A percentile compares a stretch with the other conserved stretches of the same genome.
Evolutionary conservation across 176 grass and related monocot genomes (phyloP).

Genomic region (Poa pratensis): DNA sequence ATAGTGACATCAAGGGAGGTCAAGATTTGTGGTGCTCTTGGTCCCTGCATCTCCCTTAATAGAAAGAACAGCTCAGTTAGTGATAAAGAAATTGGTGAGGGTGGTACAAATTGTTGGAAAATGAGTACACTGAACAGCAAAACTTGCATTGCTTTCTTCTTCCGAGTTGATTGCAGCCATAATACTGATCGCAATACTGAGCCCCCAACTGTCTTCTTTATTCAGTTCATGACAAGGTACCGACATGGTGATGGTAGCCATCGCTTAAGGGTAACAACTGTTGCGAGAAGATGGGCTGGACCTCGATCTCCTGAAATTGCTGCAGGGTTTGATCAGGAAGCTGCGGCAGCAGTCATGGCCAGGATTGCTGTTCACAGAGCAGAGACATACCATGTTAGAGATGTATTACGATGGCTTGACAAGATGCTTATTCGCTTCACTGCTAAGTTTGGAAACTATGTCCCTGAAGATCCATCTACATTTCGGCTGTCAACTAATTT

Average conservation of each 20-base stretch:
- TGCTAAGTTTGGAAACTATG: slow-evolving; percentile 94
- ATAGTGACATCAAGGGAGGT: slow-evolving; percentile 92
- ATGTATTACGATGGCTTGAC: slow-evolving; percentile 97
- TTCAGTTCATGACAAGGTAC: slow-evolving; percentile 98
- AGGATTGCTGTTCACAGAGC: slow-evolving; percentile 86
- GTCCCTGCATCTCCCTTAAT: slow-evolving; percentile 75
- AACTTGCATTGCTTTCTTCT: slow-evolving; percentile 92
- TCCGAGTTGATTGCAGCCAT: slow-evolving; percentile 64
- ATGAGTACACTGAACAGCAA: slow-evolving; percentile 76
- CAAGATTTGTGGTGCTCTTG: slow-evolving; percentile 96
- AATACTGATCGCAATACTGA: slow-evolving; percentile 73
- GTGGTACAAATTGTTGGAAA: slow-evolving; percentile 86
- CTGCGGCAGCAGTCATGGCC: slow-evolving; percentile 90
- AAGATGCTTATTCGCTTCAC: slow-evolving; percentile 99
- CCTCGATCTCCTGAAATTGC: slow-evolving; percentile 77
- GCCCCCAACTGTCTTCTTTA: slow-evolving; percentile 86
- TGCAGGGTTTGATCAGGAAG: slow-evolving; percentile 94
- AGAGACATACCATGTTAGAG: slow-evolving; percentile 80
- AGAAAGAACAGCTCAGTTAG: slow-evolving; percentile 81
- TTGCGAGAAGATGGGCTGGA: slow-evolving; percentile 89
- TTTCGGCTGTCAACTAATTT: slow-evolving; percentile 87
- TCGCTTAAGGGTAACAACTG: slow-evolving; percentile 86
- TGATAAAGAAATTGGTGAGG: slow-evolving; percentile 88
- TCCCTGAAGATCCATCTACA: slow-evolving; percentile 93
- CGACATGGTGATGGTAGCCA: slow-evolving; percentile 74